Percentiles rank a stretch among this genome's conserved stretches.
These are phyloP conservation scores for Debaryomyces fabryi DNA, from an alignment of 1,139 yeast species.

Conservation along the genomic window DNA sequence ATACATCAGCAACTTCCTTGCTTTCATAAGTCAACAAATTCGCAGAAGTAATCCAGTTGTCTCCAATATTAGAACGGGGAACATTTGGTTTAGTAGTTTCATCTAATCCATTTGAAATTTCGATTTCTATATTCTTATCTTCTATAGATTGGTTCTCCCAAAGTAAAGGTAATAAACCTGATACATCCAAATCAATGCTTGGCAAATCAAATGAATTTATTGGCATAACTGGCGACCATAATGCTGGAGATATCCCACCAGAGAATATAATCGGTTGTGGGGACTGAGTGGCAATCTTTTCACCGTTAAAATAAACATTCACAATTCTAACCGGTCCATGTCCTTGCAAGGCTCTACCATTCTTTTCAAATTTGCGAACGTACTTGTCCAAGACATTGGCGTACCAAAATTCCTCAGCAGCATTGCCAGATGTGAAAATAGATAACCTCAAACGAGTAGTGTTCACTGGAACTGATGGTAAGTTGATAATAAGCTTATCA, in stretches of 20 bases:
- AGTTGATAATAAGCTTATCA: slow-evolving; percentile 31
- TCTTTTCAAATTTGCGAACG: slow-evolving; percentile 35
- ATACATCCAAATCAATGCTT: slow-evolving; percentile 64
- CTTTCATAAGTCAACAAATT: slow-evolving; percentile 66
- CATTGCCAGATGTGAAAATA: slow-evolving; percentile 72
- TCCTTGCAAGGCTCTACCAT: slow-evolving; percentile 47
- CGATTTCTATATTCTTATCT: slow-evolving; percentile 39
- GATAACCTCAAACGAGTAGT: slow-evolving; percentile 62
- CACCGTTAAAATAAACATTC: slow-evolving; percentile 53
- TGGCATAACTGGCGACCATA: slow-evolving; percentile 81
- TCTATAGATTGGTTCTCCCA: slow-evolving; percentile 44
- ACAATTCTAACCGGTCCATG: slow-evolving; percentile 67
- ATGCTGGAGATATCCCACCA: slow-evolving; percentile 76
- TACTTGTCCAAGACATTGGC: slow-evolving; percentile 58
- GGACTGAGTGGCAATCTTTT: slow-evolving; percentile 49
- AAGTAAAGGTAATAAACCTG: slow-evolving; percentile 64
- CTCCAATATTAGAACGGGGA: slow-evolving; percentile 42
- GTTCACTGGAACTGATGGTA: slow-evolving; percentile 49
- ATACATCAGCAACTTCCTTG: slow-evolving; percentile 33
- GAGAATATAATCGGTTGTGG: slow-evolving; percentile 71
- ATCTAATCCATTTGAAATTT: slow-evolving; percentile 61
- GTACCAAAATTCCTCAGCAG: slow-evolving; percentile 86
- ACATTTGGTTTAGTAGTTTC: slow-evolving; percentile 25
- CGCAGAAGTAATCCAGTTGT: slow-evolving; percentile 74
- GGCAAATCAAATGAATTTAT: slow-evolving; percentile 73